A percentile compares a stretch with the other conserved stretches of the same genome.
These are phyloP conservation scores for Colletotrichum graminicola DNA, from an alignment of 2,329 filamentous ascomycete species.

Conservation along the genomic window DNA sequence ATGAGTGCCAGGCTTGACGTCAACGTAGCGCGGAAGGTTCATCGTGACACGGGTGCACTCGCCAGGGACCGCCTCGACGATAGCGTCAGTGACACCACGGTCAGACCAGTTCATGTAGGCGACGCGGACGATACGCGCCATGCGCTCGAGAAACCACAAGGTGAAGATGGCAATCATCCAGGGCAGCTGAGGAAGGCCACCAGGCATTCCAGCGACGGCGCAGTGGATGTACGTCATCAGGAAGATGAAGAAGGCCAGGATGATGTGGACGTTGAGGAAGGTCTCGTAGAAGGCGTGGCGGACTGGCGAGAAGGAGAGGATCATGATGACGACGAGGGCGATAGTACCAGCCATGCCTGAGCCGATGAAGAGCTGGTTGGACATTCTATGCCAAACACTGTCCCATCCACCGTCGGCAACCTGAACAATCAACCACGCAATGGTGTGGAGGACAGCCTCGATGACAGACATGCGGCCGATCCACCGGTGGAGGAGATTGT, in stretches of 20 bases:
- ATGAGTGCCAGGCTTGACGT: conserved; percentile 78
- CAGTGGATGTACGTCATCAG: conserved; percentile 85
- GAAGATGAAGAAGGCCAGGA: conserved; percentile 76
- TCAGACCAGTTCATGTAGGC: conserved; percentile 75
- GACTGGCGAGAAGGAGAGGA: conserved; percentile 81
- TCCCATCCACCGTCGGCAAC: conserved; percentile 73
- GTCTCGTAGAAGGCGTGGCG: conserved; percentile 98
- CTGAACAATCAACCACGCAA: conserved; percentile 81
- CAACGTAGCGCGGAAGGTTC: conserved; percentile 74
- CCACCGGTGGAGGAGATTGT: conserved; percentile 82
- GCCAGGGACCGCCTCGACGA: conserved; percentile 76
- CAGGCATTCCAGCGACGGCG: conserved; percentile 71
- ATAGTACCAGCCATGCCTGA: conserved; percentile 73
- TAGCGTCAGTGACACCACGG: conserved; percentile 71
- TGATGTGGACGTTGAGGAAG: conserved; percentile 88
- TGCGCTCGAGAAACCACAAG: conserved; percentile 82
- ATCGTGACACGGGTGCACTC: conserved; percentile 79
- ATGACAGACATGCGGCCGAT: conserved; percentile 79
- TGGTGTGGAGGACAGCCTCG: conserved; percentile 76
- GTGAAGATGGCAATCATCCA: conserved; percentile 81
- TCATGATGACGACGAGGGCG: conserved; percentile 73
- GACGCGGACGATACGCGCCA: conserved; percentile 72
- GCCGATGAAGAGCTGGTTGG: conserved; percentile 72
- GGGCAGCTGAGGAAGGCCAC: conserved; percentile 76
- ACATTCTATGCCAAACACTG: conserved; percentile 66